Evolutionary conservation across 1,139 yeast genomes (phyloP).

Genomic region (Blastobotrys petasosporus): DNA sequence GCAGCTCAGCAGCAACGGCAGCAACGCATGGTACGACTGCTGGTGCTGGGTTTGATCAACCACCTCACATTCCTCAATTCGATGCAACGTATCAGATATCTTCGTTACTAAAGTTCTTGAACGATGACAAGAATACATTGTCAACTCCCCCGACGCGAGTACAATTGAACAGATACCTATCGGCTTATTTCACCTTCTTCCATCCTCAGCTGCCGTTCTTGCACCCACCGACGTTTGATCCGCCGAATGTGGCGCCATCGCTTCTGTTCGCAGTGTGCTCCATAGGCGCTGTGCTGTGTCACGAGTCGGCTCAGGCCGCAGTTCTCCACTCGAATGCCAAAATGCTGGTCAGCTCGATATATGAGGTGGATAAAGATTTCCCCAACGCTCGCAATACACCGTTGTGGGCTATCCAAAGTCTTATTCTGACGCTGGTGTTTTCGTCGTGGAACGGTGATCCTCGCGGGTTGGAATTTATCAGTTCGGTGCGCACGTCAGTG

Average conservation of each 20-base stretch:
- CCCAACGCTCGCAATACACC: constrained; percentile 22
- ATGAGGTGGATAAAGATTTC: constrained; percentile 23
- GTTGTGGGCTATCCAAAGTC: constrained; percentile 31
- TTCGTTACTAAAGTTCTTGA: constrained; percentile 19
- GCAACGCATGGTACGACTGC: constrained; percentile 1
- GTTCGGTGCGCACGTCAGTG: constrained; percentile 24
- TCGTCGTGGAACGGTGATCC: constrained; percentile 33
- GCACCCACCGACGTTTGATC: constrained; percentile 32
- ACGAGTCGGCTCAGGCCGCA: constrained; percentile 28
- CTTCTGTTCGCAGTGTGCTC: constrained; percentile 33
- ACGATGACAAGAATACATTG: constrained; percentile 15
- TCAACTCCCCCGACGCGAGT: constrained; percentile 24
- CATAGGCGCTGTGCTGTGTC: constrained; percentile 32
- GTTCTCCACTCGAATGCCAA: constrained; percentile 26
- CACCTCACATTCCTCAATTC: constrained; percentile 22
- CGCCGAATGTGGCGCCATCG: constrained; percentile 29
- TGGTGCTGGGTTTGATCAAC: background rate
- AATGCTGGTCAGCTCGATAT: constrained; percentile 23
- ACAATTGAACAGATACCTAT: constrained; percentile 29
- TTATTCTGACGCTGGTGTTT: constrained; percentile 27
- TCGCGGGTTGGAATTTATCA: constrained; percentile 29
- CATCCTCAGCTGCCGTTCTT: constrained; percentile 35
- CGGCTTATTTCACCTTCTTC: constrained; percentile 32
- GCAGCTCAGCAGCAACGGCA: constrained; percentile 10
- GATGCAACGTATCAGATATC: constrained; percentile 18